Base-by-base conservation (phyloP, 139 green algal species). In the Chlamydomonas sp. region DNA sequence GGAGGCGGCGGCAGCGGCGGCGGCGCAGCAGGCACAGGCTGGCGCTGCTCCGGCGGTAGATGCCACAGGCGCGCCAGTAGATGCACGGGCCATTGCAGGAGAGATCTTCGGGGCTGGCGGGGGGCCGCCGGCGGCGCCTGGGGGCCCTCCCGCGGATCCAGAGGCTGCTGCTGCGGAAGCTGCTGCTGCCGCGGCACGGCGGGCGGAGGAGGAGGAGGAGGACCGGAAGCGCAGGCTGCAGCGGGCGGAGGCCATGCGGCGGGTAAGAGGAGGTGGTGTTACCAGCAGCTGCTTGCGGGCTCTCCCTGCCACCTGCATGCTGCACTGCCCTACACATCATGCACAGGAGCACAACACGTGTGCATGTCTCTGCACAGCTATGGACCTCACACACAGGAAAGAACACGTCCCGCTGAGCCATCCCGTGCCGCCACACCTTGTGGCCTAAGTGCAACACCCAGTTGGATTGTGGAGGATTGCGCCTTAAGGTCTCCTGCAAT, bases 1-100 rank as follows among this genome's bases (percentile, higher is more conserved):
- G 17, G 91, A 94, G 79, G 78, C 92, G 12, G 89, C 90, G 49
- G 79, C 82, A 6, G 84, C 63, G 0, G 84, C 84, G 84, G 49
- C 64, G 76, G 75, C 12, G 63, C 2, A 0, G 84, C 76, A 1
- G 58, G 31, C 15, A 31, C 73, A 20, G 83, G 31, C n/a, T 58
- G 73, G 57, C 2, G 66, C 75, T 14, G 71, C 62, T 2, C 81
- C 71, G 1, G 86, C 71, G 49, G 67, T 63, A 0, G 71, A 18
- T 6, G 68, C 49, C 31, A 68, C 58, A 1, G 80, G 17, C 61
- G 58, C 49, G 76, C 75, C 75, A 9, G 64, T 77, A 9, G 84
- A 80, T 49, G 60, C 73, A 5, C 67, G 63, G 63, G 64, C 84
- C 5, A 77, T 88, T 17, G 76, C 76, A 10, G 85, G 68, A 0